Evolutionary conservation across 805 yeast genomes (phyloP).

Genomic region (Vanderwaltozyma tropicalis): DNA sequence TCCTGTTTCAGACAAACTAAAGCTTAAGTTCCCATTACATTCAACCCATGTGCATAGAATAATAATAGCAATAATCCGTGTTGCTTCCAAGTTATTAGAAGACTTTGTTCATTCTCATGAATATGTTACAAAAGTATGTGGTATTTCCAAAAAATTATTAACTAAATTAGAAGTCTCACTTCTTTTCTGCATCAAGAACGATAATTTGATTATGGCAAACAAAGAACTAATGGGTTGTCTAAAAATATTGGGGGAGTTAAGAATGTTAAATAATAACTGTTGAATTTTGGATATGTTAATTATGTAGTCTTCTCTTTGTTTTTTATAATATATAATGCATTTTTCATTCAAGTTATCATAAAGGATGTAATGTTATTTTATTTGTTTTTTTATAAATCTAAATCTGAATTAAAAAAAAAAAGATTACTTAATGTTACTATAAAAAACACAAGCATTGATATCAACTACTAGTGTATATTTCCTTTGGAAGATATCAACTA

Average conservation of each 20-base stretch:
- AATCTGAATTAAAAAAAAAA: too few relatives aligned
- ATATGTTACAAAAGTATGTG: constrained; percentile 39
- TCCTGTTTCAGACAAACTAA: constrained; percentile 3
- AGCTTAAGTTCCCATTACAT: constrained; percentile 25
- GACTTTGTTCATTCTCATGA: constrained; percentile 37
- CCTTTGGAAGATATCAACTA: too few relatives aligned
- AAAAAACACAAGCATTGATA: too few relatives aligned
- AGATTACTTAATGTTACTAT: too few relatives aligned
- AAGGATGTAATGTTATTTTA: not conserved
- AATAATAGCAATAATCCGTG: constrained; percentile 34
- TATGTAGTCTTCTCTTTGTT: too few relatives aligned
- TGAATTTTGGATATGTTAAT: too few relatives aligned
- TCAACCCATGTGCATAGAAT: constrained; percentile 33
- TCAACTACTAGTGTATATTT: too few relatives aligned
- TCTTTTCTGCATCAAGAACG: constrained; percentile 11
- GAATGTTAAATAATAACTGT: too few relatives aligned
- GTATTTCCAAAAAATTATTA: constrained; percentile 29
- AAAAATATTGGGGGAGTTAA: constrained; percentile 9
- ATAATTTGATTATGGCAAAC: constrained; percentile 13
- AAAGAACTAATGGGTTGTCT: constrained; percentile 10
- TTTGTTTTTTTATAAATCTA: too few relatives aligned
- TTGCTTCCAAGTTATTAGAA: constrained; percentile 39
- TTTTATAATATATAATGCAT: not conserved
- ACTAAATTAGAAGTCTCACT: constrained; percentile 21
- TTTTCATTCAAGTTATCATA: not conserved